Base-by-base conservation (phyloP, 306 rosid genomes). In the Crotalaria pallida region DNA sequence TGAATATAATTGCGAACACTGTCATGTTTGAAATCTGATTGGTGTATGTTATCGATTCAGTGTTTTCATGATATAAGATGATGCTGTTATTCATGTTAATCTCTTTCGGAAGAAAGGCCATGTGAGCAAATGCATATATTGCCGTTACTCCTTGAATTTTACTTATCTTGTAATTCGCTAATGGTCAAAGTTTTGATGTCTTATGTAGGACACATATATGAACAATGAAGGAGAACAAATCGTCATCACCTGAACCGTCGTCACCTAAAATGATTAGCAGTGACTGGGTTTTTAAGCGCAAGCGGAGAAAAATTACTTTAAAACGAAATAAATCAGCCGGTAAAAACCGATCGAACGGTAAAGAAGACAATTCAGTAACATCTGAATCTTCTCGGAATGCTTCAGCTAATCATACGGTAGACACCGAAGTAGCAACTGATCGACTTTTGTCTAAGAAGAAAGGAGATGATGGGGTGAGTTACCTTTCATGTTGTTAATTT, bases 391-490 rank as follows among this genome's bases (percentile, higher is more conserved):
- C 87, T 44, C 79, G 82, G 74, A 83, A 60, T 62, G 80, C 81
- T 18, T 82, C 88, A 52, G 79, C 83, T 56, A 88, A 82, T 74
- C 87, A 71, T 48, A 72, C 41, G 58, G 65, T 76, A 58, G 87
- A 89, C 74, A 81, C 77, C 74, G 97, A 87, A 69, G 77, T 80
- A 72, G 72, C 71, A 63, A 51, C 84, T 33, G 82, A 83, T 43
- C 89, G 69, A 53, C 60, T 38, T 77, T 83, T 88, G 48, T 87
- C 95, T 45, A 95, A 95, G 84, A 95, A 95, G 89, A 95, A 84
- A 79, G 99, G 99, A 81, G 86, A 87, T 75, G 99, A 95, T 36
- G 99, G 99, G 88, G 99, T 95, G 77, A 86, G 99, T 86, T 68
- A 27, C 64, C 50, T 79, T 74, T 58, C 38, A 21, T 65, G 17